Percentiles rank a stretch among this genome's conserved stretches.
phyloP scores from a whole-genome alignment of 306 rosid genomes.

The Pyrus bretschneideri region DNA sequence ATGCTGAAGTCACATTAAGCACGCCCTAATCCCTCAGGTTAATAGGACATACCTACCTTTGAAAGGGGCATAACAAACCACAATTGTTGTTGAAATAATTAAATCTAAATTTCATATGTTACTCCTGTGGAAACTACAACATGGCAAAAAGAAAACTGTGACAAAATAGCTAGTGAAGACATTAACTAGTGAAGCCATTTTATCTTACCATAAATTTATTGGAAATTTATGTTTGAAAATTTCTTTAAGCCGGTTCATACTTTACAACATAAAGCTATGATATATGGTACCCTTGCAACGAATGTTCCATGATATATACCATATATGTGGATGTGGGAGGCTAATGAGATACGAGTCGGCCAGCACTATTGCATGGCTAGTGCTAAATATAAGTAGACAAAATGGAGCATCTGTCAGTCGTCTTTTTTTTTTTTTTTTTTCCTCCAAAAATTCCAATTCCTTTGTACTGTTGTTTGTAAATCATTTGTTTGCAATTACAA shows the following conservation, averaged over 20 bases:
- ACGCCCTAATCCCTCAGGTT: too few relatives aligned
- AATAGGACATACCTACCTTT: too few relatives aligned
- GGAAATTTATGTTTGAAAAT: background rate
- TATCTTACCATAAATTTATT: background rate
- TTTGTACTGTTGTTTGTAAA: background rate
- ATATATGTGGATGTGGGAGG: background rate
- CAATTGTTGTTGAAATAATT: background rate
- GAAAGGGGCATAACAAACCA: too few relatives aligned
- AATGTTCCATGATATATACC: background rate
- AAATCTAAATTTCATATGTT: background rate
- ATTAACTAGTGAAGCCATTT: background rate
- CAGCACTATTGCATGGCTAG: background rate
- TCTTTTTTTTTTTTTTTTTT: background rate
- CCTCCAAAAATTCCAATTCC: background rate
- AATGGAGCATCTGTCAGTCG: background rate
- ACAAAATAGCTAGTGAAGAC: background rate
- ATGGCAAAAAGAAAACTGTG: background rate
- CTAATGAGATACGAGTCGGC: background rate
- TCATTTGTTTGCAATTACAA: background rate
- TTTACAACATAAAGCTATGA: background rate
- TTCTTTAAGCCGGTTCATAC: background rate
- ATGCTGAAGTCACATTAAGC: too few relatives aligned
- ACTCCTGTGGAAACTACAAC: background rate
- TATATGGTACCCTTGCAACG: background rate
- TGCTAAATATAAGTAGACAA: conserved; percentile 5